Evolutionary conservation across 148 eudicot genomes (phyloP), one percentile per base, ranked within the genome.

Genomic region (Selenicereus undatus): DNA sequence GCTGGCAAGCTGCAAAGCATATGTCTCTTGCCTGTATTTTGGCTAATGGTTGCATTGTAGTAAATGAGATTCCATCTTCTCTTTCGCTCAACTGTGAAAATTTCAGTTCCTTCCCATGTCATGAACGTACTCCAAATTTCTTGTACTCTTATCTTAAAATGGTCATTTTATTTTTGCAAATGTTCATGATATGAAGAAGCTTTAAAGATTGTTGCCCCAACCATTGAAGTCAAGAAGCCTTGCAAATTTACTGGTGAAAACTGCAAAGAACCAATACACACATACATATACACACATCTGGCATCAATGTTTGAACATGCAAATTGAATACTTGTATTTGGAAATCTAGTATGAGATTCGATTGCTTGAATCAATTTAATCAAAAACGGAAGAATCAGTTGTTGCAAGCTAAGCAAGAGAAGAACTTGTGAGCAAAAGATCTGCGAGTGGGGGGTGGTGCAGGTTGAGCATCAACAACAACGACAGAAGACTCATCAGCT

Each of bases 341-440:
- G 7, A 56, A 56, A 14, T 18, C 52, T 56, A 11, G 62, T 56
- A 11, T 0, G 62, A 56, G 22, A 2, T 11, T 1, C 52, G 14
- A 11, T 48, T 48, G 52, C 52, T 56, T 18, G 22, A 18, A 56
- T 56, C 22, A 14, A 56, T 56, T 16, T 14, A 56, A 17, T 2
- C 21, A 56, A 17, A 16, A 17, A 20, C 4, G 32, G 17, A 17
- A 17, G 60, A 56, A 29, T 83, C 60, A 87, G 78, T 85, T 79
- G 16, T 76, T 86, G 83, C 90, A 87, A 65, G 81, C 81, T 27
- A 92, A 58, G 80, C 93, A 93, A 74, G 89, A 86, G 76, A 87
- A 73, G 35, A 90, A 76, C 86, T 85, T 91, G 72, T 82, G 81
- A 82, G 81, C 83, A 71, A 92, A 71, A 3, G 91, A 83, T 81